These are phyloP conservation scores for Mallotus repandus DNA, from an alignment of 441 rosid genomes.

Conservation along the genomic window DNA sequence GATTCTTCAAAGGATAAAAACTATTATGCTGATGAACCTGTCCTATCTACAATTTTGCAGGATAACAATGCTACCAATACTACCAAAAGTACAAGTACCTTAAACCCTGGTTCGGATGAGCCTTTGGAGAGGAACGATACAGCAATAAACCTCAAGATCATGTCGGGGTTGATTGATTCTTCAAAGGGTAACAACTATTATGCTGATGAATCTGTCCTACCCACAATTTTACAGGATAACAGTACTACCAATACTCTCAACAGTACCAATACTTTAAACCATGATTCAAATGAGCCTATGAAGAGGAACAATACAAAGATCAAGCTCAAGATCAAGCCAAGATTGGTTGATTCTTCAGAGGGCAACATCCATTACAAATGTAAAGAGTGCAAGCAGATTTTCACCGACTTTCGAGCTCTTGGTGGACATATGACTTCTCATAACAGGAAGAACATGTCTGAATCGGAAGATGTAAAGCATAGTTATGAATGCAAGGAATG, in stretches of 20 bases:
- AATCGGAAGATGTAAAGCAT: background rate
- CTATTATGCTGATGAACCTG: background rate
- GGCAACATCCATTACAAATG: background rate
- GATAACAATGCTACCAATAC: background rate
- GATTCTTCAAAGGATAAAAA: background rate
- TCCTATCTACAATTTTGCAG: background rate
- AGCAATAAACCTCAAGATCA: background rate
- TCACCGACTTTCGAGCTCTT: background rate
- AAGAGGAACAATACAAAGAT: no score
- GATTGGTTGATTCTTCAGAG: no score
- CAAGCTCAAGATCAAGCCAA: no score
- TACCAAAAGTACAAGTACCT: no score
- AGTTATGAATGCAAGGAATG: no score
- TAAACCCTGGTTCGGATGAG: no score
- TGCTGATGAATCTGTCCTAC: background rate
- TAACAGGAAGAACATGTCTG: background rate
- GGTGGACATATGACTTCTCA: conserved; percentile 9
- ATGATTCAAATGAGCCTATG: no score
- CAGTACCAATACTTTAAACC: no score
- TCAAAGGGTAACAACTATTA: background rate
- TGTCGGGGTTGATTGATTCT: background rate
- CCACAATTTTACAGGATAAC: background rate
- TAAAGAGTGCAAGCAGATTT: background rate
- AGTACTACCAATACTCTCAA: no score
- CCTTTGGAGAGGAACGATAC: no score